Conservation (phyloP, 257 asterid genomes). For the Solanum sejunctum region DNA sequence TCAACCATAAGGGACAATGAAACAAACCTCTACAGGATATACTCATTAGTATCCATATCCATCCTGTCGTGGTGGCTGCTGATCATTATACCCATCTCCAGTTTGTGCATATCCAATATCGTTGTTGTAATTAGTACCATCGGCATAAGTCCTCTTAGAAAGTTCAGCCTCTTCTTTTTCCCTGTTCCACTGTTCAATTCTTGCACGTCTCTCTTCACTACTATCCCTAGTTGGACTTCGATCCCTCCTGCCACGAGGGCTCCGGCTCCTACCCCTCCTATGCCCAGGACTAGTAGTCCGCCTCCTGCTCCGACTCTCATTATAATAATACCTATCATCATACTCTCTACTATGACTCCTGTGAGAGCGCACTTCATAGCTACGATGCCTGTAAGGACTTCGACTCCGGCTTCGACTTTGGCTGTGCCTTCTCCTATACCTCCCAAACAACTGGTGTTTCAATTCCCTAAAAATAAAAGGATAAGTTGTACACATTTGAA, state of each 20-base stretch:
- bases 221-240: slow-evolving; percentile 82
- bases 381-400: slow-evolving; percentile 74
- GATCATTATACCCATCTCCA: slow-evolving; percentile 15
- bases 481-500: neutral
- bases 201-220: slow-evolving; percentile 94
- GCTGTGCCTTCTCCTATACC: slow-evolving; percentile 38
- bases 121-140: slow-evolving; percentile 6
- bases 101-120: slow-evolving; percentile 13
- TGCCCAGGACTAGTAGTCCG: slow-evolving; percentile 54
- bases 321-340: slow-evolving; percentile 50
- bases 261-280: slow-evolving; percentile 54
- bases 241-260: slow-evolving; percentile 58
- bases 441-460: slow-evolving; percentile 75
- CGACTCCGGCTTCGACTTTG: slow-evolving; percentile 36
- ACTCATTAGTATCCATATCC: slow-evolving; percentile 33
- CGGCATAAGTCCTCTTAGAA: slow-evolving; percentile 21
- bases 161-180: slow-evolving; percentile 64
- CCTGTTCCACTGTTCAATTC: slow-evolving; percentile 90
- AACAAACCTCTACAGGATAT: slow-evolving; percentile 39
- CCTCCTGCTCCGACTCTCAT: slow-evolving; percentile 67
- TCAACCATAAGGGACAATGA: neutral
- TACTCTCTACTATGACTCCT: slow-evolving; percentile 64
- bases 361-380: slow-evolving; percentile 67
- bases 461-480: slow-evolving; percentile 30
- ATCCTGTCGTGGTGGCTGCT: slow-evolving; percentile 16